Evolutionary conservation across 108 stramenopile species (phyloP), one percentile per base, ranked within the genome.

Genomic region (Skeletonema tropicum): DNA sequence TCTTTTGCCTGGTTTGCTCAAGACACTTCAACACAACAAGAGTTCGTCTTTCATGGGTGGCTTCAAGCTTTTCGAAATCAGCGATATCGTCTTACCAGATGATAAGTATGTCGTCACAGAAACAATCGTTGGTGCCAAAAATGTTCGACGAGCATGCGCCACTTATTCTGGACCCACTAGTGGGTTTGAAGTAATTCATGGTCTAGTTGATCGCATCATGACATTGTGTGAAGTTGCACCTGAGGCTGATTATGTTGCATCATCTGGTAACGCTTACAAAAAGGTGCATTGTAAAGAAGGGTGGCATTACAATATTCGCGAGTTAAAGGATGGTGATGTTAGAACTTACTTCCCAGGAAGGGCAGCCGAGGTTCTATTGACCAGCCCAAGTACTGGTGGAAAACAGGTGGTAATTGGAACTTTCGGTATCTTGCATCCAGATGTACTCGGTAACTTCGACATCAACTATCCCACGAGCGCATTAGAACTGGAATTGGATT

Each of bases 181-280:
- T 12, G 98, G 98, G n/a, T 99, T 99, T 82, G 99, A 98, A 80
- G 92, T 97, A 55, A 95, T 99, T 62, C 98, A 99, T 86, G 99
- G 99, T 38, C 83, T 99, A 46, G 97, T 97, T 14, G 98, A 99
- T 78, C 87, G 98, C 11, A 81, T 99, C 83, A 97, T 99, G 97
- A 85, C 91, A 55, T 76, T 97, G 42, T 89, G 93, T 8, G 96
- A 98, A 73, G 95, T 99, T 41, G 86, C 85, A 14, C 97, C 96
- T 0, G 91, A 92, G 60, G 83, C 80, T 1, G 83, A 71, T 9
- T 96, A 95, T 66, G 84, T 89, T 31, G 85, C 86, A 46, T 91
- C 81, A 35, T 83, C 86, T 46, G 89, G 87, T 39, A 83, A 82
- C 29, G 83, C 82, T 15, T 91, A 92, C 45, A 89, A 90, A 68